Evolutionary conservation across 495 filamentous ascomycete genomes (phyloP), one percentile per base, ranked within the genome.

Genomic region (Aspergillus affinis): DNA sequence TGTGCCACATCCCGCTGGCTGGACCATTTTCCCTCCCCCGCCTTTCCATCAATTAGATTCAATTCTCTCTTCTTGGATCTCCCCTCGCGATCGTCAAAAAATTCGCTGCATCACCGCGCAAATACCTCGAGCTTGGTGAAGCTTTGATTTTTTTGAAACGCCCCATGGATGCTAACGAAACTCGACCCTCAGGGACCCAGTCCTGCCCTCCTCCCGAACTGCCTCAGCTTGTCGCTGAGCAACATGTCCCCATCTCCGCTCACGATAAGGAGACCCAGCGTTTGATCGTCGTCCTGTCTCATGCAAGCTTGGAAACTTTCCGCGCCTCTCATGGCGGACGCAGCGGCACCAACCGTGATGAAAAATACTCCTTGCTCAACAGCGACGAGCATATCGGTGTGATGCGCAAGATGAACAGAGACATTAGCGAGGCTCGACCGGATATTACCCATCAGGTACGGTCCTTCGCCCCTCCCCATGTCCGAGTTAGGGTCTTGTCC

Each of bases 381-480:
- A 97, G 93, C 72, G 94, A 98, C 66, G 94, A 98, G 77, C 94
- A 98, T 71, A 98, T 98, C 61, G 95, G 94, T 53, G 88, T 97
- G 61, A 94, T 98, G 91, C 88, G 95, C 69, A 98, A 97, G 83
- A 97, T 97, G 93, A 95, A 95, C 76, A 81, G 94, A 52, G 94
- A 98, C 68, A 98, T 98, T 66, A 97, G 93, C 70, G 94, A 98
- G 71, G 94, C 94, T 29, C 86, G 94, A 54, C 94, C 94, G 12
- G 94, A 98, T 76, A 98, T 98, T 57, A 93, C 95, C 19, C 94
- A 98, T 71, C 94, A 98, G 91, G 93, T 98, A 78, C 13, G 10
- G 71, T 83, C 54, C 59, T 60, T 23, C 26, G 49, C 30, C 60
- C 49, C 49, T 32, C 20, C 51, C 47, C 44, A 41, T 21, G 20